Conservation (phyloP, 106 monocot species). For the Chionographis japonica region DNA sequence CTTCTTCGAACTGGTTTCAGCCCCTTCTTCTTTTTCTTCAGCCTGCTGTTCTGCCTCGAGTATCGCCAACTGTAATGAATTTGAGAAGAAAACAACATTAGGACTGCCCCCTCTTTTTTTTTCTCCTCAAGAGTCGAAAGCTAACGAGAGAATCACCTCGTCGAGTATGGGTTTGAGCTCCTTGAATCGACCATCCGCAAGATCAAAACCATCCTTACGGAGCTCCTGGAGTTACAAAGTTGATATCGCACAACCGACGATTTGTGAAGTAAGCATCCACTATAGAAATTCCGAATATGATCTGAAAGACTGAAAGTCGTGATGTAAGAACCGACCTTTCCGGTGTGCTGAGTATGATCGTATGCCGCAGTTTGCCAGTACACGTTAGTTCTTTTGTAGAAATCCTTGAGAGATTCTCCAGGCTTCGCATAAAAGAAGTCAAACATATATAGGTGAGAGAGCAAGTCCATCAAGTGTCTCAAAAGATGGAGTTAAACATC, state of each 20-base stretch:
- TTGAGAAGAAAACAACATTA: background rate
- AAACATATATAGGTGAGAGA: background rate
- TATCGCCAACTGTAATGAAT: conserved; percentile 46
- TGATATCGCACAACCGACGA: background rate
- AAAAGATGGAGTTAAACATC: too few species aligned
- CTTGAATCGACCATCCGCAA: conserved; percentile 84
- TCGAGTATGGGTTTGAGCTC: conserved; percentile 97
- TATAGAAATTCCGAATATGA: too few species aligned
- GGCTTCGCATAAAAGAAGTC: conserved; percentile 43
- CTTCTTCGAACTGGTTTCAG: conserved; percentile 44
- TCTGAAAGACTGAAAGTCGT: background rate
- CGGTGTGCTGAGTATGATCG: conserved; percentile 99
- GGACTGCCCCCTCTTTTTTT: too few species aligned
- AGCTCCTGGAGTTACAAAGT: conserved; percentile 62
- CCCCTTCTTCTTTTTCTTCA: conserved; percentile 52
- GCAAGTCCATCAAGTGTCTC: background rate
- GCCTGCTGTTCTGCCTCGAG: conserved; percentile 82
- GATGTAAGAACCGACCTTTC: conserved; percentile 59
- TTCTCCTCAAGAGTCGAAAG: too few species aligned
- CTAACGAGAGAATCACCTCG: conserved; percentile 42
- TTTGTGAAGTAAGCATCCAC: too few species aligned
- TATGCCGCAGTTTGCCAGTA: conserved; percentile 99
- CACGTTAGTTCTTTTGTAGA: conserved; percentile 79
- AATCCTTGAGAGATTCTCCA: conserved; percentile 89
- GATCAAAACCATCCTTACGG: conserved; percentile 99